These are phyloP conservation scores for Xylariales sp. DNA, from an alignment of 2,329 filamentous ascomycete species.

Conservation along the genomic window DNA sequence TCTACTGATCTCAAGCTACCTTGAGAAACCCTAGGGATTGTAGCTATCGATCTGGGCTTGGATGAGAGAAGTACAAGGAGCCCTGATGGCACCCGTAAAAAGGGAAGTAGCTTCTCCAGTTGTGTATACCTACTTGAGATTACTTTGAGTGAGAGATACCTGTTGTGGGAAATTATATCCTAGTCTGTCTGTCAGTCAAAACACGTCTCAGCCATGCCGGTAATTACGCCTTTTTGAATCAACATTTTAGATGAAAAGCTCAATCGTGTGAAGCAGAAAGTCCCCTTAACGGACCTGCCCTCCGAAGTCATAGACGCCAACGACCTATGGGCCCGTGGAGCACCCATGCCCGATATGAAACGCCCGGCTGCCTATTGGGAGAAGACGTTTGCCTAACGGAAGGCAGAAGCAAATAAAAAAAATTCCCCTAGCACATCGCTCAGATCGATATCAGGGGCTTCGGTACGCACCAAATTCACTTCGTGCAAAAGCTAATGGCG, in stretches of 20 bases:
- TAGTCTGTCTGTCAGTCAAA: too few relatives aligned
- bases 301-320: slow-evolving; percentile 47
- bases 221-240: slow-evolving; percentile 39
- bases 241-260: slow-evolving; percentile 45
- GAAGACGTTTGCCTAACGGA: slow-evolving; percentile 55
- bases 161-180: too few relatives aligned
- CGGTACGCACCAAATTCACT: slow-evolving; percentile 56
- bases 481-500: slow-evolving; percentile 49
- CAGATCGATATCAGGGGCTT: slow-evolving; percentile 52
- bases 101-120: too few relatives aligned
- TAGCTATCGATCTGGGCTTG: too few relatives aligned
- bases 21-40: too few relatives aligned
- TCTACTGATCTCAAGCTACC: too few relatives aligned
- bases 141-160: too few relatives aligned
- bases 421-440: slow-evolving; percentile 54
- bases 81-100: too few relatives aligned
- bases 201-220: background rate
- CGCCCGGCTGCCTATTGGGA: slow-evolving; percentile 54
- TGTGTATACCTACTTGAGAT: too few relatives aligned
- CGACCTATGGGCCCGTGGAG: slow-evolving; percentile 51
- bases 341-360: slow-evolving; percentile 55
- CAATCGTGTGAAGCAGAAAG: slow-evolving; percentile 49
- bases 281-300: slow-evolving; percentile 48
- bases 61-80: too few relatives aligned
- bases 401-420: slow-evolving; percentile 54